Evolutionary conservation across 2,329 filamentous ascomycete species (phyloP), one percentile per base, ranked within the genome.

Genomic region (Lasiodiplodia gonubiensis): DNA sequence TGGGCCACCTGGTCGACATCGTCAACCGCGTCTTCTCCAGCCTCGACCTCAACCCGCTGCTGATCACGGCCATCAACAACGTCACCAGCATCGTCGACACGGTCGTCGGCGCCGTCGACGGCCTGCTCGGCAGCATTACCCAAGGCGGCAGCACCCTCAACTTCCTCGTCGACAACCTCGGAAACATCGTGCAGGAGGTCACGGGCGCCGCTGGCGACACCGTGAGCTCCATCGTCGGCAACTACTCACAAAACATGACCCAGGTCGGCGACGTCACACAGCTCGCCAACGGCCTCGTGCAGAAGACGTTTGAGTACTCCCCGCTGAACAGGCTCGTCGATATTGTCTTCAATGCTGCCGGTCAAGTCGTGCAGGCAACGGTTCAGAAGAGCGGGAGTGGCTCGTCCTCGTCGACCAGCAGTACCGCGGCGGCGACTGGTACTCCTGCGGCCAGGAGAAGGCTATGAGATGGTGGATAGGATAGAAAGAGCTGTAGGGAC

Each of bases 171-270:
- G 86, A 88, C 73, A 88, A 89, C 71, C 79, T 89, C 2, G 87
- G 87, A 42, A 88, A 89, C 70, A 88, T 89, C 69, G 85, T 89
- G 1, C 86, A 88, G 72, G 83, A 88, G 71, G 85, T 88, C 0
- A 80, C 80, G 0, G 84, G 83, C 25, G 77, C 76, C 1, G 84
- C 80, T 0, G 82, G 80, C 3, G 76, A 77, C 35, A 72, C 80
- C 2, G 76, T 86, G 0, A 83, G 80, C 67, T 79, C 77, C 23
- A 88, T 89, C 68, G 85, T 89, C 7, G 87, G 87, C 61, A 85
- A 87, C 72, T 89, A 82, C 74, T 72, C 82, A 71, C 78, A 79
- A 67, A 88, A 88, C 75, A 89, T 89, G 86, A 89, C 86, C 6
- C 78, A 80, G 68, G 82, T 82, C n/a, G 77, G 74, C 69, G 76